Evolutionary conservation across 148 eudicot genomes (phyloP), one percentile per base, ranked within the genome.

Genomic region (Silene conica): DNA sequence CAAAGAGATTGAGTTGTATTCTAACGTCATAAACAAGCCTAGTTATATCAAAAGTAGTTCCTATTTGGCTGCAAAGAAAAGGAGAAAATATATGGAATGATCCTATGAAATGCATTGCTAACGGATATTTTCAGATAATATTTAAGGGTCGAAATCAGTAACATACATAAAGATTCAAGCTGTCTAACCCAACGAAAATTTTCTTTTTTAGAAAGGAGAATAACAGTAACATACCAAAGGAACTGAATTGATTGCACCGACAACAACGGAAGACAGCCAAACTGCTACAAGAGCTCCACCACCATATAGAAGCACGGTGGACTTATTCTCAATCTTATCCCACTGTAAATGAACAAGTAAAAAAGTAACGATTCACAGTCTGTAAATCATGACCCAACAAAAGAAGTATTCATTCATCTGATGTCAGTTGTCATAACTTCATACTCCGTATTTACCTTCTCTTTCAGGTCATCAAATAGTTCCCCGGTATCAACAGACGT

Each of bases 271-370:
- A 78, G 97, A 88, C 41, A 96, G 79, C 99, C 99, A 96, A 75
- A 96, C 75, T 41, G 88, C 97, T 9, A 96, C 96, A 46, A 92
- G 55, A 31, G 97, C 96, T 18, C 99, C 99, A 57, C 99, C 99
- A 76, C 99, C 99, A 72, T 96, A 96, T 45, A 92, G 54, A 71
- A 96, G 72, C n/a, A 96, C 99, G 2, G 99, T 92, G n/a, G 97
- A 85, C 87, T 96, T 96, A 86, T 96, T 90, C 80, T 96, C 99
- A 73, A 96, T 80, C 19, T 88, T 90, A 84, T 96, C 97, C 99
- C 99, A 96, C 99, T 96, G 71, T 25, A 61, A 72, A 38, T 25
- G 2, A 18, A 67, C 48, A 38, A 52, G 50, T 26, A 55, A 31
- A 68, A 6, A 57, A 58, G 10, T 34, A 31, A 75, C 25, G 50